Conservation (phyloP, 306 rosid species). For the Hippophae gyantsensis region DNA sequence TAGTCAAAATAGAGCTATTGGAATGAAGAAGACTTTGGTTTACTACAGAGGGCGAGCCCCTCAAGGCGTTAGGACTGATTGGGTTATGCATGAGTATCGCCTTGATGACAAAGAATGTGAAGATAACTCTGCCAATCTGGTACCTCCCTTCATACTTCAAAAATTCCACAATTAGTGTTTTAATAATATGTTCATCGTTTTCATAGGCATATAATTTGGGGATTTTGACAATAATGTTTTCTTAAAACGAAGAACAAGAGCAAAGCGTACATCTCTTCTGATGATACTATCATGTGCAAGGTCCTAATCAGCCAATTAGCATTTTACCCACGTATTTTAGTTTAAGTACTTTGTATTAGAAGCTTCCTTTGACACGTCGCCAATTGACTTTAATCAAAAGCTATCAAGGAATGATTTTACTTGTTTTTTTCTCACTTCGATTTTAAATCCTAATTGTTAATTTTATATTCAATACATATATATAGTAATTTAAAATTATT, state of each 20-base stretch:
- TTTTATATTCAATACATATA: too few species aligned
- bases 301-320: neutral
- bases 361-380: slow-evolving; percentile 17
- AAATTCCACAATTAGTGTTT: too few species aligned
- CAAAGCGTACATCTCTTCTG: neutral
- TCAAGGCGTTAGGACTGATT: slow-evolving; percentile 86
- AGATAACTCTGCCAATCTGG: slow-evolving; percentile 69
- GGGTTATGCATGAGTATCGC: slow-evolving; percentile 99
- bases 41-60: slow-evolving; percentile 98
- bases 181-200: neutral
- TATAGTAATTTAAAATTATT: too few species aligned
- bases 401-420: too few species aligned
- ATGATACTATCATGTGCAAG: too few species aligned
- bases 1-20: slow-evolving; percentile 66
- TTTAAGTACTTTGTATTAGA: neutral
- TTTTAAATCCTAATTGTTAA: too few species aligned
- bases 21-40: slow-evolving; percentile 96
- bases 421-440: too few species aligned
- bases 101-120: slow-evolving; percentile 74
- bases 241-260: neutral
- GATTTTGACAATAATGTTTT: neutral
- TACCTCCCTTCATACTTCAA: slow-evolving; percentile 12
- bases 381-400: slow-evolving; percentile 23
- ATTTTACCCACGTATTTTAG: slow-evolving; percentile 3
- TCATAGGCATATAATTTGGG: neutral